Base-by-base conservation (phyloP, 2,329 filamentous ascomycete species). In the Sodiomyces alkalinus region DNA sequence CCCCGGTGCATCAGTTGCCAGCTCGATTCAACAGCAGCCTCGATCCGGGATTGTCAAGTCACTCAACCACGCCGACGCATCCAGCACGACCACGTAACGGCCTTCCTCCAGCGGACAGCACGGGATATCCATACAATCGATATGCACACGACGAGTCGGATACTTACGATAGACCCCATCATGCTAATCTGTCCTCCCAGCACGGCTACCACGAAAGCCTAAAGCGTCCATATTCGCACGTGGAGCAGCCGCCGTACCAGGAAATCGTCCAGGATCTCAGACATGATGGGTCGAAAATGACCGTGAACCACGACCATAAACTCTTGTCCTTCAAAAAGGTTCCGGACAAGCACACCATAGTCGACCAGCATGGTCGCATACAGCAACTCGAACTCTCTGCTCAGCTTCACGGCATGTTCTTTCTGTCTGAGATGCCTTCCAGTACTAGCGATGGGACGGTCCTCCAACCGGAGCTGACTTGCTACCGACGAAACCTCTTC, bases 401-500 rank as follows among this genome's bases (percentile, higher is more conserved):
- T 11, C 80, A 87, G 54, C 70, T 87, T 17, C 80, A 86, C 46
- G 80, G 80, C 57, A 86, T 87, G 80, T 87, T 87, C 58, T 87
- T 87, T 49, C 61, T 87, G 18, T 83, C 80, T 17, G 80, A 87
- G 48, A 79, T 80, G 57, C 75, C 78, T 2, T 67, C 76, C 44
- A 72, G 64, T 35, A 56, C 60, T 30, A 61, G 51, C 39, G 70
- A 77, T 39, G 68, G 66, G 33, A 59, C 53, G 25, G 49, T 65
- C 26, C 57, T 75, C 27, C 77, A 80, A 47, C 82, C 72, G 29
- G 87, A 96, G 55, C 55, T 96, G 49, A 96, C 87, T 3, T 96
- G 87, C 63, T 96, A 96, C 54, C 79, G 87, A 39, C 74, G 87
- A 26, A 96, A 96, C 47, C 62, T 96, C 27, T 96, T 96, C 53